These are phyloP conservation scores for Taxillus chinensis DNA, from an alignment of 164 flowering plant genomes.

Conservation along the genomic window DNA sequence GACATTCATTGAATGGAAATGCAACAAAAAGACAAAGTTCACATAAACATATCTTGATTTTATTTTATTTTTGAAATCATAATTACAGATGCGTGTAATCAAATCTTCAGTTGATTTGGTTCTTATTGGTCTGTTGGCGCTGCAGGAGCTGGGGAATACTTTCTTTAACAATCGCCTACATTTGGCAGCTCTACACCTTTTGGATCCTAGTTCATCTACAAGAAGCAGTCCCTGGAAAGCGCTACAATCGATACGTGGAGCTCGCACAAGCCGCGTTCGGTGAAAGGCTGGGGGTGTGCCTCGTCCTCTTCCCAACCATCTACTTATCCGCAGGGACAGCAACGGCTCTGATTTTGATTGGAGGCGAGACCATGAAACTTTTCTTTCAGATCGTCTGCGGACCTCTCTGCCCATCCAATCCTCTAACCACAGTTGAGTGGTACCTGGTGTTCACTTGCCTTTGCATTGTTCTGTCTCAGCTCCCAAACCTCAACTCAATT, in stretches of 20 bases:
- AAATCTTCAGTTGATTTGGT: too few relatives aligned
- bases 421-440: slow-evolving; percentile 96
- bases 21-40: too few relatives aligned
- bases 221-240: slow-evolving; percentile 97
- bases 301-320: slow-evolving; percentile 91
- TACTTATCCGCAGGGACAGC: slow-evolving; percentile 98
- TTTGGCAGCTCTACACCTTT: slow-evolving; percentile 93
- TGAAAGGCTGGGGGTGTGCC: slow-evolving; percentile 86
- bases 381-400: slow-evolving; percentile 97
- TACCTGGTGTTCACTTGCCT: slow-evolving; percentile 92
- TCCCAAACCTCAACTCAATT: slow-evolving; percentile 95
- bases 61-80: too few relatives aligned
- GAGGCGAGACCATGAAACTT: slow-evolving; percentile 98
- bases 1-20: too few relatives aligned
- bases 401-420: slow-evolving; percentile 74
- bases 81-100: too few relatives aligned
- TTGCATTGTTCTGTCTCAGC: slow-evolving; percentile 89
- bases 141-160: slow-evolving; percentile 98
- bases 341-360: slow-evolving; percentile 85
- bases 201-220: slow-evolving; percentile 94
- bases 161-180: slow-evolving; percentile 72
- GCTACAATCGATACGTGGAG: slow-evolving; percentile 96
- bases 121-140: neutral
- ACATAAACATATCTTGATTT: too few relatives aligned
- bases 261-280: slow-evolving; percentile 99